phyloP scores from a whole-genome alignment of 352 stramenopile species.

The Phytopythium cucurbitacearum region DNA sequence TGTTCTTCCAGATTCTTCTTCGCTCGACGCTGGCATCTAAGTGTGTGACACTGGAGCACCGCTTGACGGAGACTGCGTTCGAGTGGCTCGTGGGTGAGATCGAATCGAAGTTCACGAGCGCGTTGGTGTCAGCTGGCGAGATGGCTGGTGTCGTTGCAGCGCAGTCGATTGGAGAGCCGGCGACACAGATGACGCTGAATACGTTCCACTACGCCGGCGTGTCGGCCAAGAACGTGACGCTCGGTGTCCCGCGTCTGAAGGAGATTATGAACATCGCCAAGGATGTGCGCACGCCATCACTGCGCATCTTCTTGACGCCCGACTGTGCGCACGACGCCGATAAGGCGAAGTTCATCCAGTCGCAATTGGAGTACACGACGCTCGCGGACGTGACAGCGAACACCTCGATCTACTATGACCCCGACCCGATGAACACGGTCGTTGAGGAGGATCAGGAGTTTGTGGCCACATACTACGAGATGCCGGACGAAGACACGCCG shows the following conservation, averaged over 20 bases:
- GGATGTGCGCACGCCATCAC: constrained; percentile 95
- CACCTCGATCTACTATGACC: constrained; percentile 99
- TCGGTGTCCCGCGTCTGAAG: constrained; percentile 98
- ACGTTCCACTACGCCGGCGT: constrained; percentile 99
- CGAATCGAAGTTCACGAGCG: constrained; percentile 95
- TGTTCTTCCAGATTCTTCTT: constrained; percentile 98
- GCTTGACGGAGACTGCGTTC: constrained; percentile 95
- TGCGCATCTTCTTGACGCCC: constrained; percentile 94
- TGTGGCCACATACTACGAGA: constrained; percentile 97
- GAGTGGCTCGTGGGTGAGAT: constrained; percentile 96
- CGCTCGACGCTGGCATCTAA: constrained; percentile 96
- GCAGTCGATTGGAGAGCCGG: constrained; percentile 98
- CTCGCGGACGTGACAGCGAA: constrained; percentile 95
- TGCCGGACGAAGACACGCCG: constrained; percentile 95
- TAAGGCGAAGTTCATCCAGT: constrained; percentile 90
- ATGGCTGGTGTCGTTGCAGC: constrained; percentile 98
- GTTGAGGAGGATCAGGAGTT: constrained; percentile 97
- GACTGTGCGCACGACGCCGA: constrained; percentile 85
- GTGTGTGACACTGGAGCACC: constrained; percentile 94
- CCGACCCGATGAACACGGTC: constrained; percentile 96
- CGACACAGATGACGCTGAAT: constrained; percentile 99
- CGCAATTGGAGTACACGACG: constrained; percentile 96
- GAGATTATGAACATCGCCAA: constrained; percentile 99
- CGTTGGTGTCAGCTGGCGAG: constrained; percentile 95
- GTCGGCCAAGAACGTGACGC: constrained; percentile 99